A percentile compares a stretch with the other conserved stretches of the same genome.
phyloP scores from a whole-genome alignment of 2,329 filamentous ascomycete species.

The Lithohypha guttulata region DNA sequence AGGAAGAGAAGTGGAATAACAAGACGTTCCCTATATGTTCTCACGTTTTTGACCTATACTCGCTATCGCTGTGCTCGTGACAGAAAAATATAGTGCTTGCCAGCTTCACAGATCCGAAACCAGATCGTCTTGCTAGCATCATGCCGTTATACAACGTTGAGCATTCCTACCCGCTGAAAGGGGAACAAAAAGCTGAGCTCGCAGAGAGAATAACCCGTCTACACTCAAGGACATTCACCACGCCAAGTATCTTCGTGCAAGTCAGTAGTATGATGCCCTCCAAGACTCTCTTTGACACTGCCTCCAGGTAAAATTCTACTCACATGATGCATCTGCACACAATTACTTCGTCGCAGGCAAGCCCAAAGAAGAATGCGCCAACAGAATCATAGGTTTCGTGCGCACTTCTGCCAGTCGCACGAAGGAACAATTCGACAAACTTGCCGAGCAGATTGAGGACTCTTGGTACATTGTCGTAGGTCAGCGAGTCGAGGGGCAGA shows the following conservation, averaged over 20 bases:
- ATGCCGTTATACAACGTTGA: constrained; percentile 18
- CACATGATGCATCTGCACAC: constrained; percentile 13
- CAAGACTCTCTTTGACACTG: too few relatives aligned
- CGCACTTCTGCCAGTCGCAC: constrained; percentile 12
- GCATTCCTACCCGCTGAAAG: constrained; percentile 17
- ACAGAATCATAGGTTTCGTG: constrained; percentile 10
- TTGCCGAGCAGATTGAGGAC: constrained; percentile 16
- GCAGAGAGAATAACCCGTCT: constrained; percentile 17
- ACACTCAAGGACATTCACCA: constrained; percentile 18
- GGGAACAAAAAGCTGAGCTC: constrained; percentile 15
- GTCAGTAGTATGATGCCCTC: too few relatives aligned
- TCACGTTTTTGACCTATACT: too few relatives aligned
- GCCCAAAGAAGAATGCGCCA: constrained; percentile 9
- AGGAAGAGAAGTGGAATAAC: too few relatives aligned
- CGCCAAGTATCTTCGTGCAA: constrained; percentile 19
- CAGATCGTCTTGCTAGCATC: too few relatives aligned
- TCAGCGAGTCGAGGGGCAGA: not conserved
- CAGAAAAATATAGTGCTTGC: too few relatives aligned
- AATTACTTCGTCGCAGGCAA: constrained; percentile 11
- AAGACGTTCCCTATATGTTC: too few relatives aligned
- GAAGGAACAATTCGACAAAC: constrained; percentile 17
- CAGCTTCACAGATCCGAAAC: too few relatives aligned
- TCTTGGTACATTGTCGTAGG: constrained; percentile 16
- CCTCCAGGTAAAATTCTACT: constrained; percentile 15
- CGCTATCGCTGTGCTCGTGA: too few relatives aligned